Evolutionary conservation across 129 eudicot genomes (phyloP).

Genomic region (Logfia minima): DNA sequence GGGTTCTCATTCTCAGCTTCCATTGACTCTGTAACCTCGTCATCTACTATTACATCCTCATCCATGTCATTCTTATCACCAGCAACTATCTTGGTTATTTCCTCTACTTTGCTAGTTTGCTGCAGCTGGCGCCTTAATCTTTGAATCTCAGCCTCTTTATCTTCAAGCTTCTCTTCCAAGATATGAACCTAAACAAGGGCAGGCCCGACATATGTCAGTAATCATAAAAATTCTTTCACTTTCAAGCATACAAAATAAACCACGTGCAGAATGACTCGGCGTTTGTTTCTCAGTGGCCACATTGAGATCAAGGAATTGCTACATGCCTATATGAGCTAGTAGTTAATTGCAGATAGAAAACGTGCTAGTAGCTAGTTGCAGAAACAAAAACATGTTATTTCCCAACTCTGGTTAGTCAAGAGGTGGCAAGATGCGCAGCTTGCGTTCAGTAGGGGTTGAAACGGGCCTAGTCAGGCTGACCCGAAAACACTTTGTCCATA

Average conservation of each 20-base stretch:
- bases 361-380: neutral
- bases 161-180: constrained; percentile 82
- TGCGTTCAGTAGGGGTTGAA: no score
- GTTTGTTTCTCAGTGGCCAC: neutral
- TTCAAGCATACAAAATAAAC: neutral
- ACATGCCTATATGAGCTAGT: neutral
- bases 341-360: neutral
- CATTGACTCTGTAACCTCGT: constrained; percentile 22
- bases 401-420: neutral
- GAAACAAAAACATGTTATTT: neutral
- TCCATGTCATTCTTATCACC: constrained; percentile 21
- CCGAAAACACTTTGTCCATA: neutral
- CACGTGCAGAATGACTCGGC: neutral
- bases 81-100: constrained; percentile 25
- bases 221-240: neutral
- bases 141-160: constrained; percentile 60
- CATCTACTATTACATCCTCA: constrained; percentile 29
- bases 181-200: constrained; percentile 47
- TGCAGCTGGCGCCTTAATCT: constrained; percentile 58
- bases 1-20: constrained; percentile 18
- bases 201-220: neutral
- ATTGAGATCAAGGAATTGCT: neutral
- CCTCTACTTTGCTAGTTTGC: constrained; percentile 41
- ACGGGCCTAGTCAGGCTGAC: neutral
- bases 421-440: neutral